These are phyloP conservation scores for Diversispora epigaea DNA, from an alignment of 192 early-diverging fungal genomes.

Conservation along the genomic window DNA sequence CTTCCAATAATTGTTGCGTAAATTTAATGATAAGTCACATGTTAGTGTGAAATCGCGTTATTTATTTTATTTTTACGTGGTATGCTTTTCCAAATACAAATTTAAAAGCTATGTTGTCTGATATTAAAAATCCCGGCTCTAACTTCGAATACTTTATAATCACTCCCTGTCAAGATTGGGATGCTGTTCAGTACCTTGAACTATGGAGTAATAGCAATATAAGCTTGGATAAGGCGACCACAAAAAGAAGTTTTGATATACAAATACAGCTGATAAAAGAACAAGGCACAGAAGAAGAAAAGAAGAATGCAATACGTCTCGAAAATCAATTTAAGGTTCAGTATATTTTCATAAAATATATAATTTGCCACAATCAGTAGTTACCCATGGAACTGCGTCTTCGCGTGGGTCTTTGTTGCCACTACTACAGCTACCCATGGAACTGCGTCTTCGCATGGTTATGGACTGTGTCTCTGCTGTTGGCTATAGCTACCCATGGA, in stretches of 20 bases:
- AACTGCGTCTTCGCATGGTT: constrained; percentile 24
- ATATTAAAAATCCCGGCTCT: background rate
- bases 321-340: constrained; percentile 2
- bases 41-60: no score
- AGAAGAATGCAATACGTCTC: constrained; percentile 2
- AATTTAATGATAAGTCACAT: no score
- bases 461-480: constrained; percentile 20
- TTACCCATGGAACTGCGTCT: constrained; percentile 15
- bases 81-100: no score
- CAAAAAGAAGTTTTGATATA: constrained; percentile 9
- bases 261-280: constrained; percentile 10
- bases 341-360: constrained; percentile 8
- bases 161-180: background rate
- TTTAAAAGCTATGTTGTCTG: background rate
- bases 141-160: background rate
- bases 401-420: background rate
- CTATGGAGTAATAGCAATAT: constrained; percentile 5
- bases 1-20: no score
- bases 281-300: constrained; percentile 11
- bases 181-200: background rate
- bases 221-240: constrained; percentile 2
- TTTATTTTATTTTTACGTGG: no score
- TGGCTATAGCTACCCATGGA: constrained; percentile 26
- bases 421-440: constrained; percentile 23
- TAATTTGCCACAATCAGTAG: constrained; percentile 10